Percentiles rank a stretch among this genome's conserved stretches.
These are phyloP conservation scores for Psilocybe subaeruginosa DNA, from an alignment of 768 basidiomycete genomes.

Conservation along the genomic window DNA sequence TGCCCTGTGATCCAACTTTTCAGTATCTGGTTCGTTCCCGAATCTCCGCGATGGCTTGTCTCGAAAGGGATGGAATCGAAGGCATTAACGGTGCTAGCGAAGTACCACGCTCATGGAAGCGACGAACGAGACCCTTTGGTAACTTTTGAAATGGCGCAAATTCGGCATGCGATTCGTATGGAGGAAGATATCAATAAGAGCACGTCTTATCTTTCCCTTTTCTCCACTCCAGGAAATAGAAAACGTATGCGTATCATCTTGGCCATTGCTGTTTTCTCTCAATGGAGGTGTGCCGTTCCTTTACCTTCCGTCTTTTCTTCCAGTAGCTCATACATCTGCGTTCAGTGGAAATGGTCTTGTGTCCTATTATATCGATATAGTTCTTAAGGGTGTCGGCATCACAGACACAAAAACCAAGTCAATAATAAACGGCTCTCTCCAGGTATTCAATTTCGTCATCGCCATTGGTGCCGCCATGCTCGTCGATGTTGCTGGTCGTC, in stretches of 20 bases:
- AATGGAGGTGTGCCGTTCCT: constrained; percentile 59
- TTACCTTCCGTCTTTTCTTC: not conserved
- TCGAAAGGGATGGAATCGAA: constrained; percentile 64
- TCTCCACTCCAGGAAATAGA: constrained; percentile 67
- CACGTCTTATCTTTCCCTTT: constrained; percentile 54
- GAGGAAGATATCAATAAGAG: constrained; percentile 57
- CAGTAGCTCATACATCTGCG: not conserved
- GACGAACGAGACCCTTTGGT: constrained; percentile 64
- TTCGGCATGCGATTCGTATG: constrained; percentile 64
- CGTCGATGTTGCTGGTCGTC: constrained; percentile 68
- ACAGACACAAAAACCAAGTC: constrained; percentile 48
- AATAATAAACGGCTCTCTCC: constrained; percentile 23
- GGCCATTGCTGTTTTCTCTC: constrained; percentile 69
- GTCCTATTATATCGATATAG: constrained; percentile 73
- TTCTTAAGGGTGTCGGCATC: constrained; percentile 69
- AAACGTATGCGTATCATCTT: constrained; percentile 71
- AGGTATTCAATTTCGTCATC: constrained; percentile 62
- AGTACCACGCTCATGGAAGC: constrained; percentile 69
- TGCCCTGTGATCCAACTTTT: constrained; percentile 58
- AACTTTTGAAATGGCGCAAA: constrained; percentile 64
- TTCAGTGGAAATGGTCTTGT: constrained; percentile 68
- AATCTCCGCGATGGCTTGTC: constrained; percentile 69
- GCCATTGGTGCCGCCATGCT: constrained; percentile 64
- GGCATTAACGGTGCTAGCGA: constrained; percentile 64
- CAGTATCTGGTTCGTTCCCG: constrained; percentile 62